Evolutionary conservation across 2,329 filamentous ascomycete species (phyloP).

Genomic region (Scedosporium dehoogii): DNA sequence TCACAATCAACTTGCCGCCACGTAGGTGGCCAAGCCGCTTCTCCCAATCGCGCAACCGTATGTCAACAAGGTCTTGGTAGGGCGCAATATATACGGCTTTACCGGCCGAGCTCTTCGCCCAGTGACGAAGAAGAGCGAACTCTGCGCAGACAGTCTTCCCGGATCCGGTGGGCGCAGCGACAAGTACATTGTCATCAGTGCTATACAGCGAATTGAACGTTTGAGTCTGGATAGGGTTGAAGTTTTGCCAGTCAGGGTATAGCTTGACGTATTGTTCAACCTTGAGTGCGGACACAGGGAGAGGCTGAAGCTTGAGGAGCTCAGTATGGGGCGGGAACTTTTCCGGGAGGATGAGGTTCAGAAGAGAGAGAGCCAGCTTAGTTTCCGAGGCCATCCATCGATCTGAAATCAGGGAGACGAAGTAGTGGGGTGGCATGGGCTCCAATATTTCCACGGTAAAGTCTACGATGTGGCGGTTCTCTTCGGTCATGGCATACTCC

Average conservation of each 20-base stretch:
- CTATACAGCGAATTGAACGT: constrained; percentile 90
- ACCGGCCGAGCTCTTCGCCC: constrained; percentile 48
- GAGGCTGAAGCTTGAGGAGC: constrained; percentile 79
- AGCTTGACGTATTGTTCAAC: constrained; percentile 69
- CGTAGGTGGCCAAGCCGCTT: constrained; percentile 60
- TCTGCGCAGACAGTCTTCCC: constrained; percentile 97
- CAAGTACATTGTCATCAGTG: constrained; percentile 85
- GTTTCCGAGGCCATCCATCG: constrained; percentile 98
- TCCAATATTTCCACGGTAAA: constrained; percentile 95
- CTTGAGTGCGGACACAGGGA: constrained; percentile 84
- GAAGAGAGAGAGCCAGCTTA: constrained; percentile 84
- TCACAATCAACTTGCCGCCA: constrained; percentile 83
- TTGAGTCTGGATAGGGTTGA: constrained; percentile 97
- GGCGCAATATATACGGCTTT: constrained; percentile 91
- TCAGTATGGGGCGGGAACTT: constrained; percentile 93
- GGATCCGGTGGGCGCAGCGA: constrained; percentile 87
- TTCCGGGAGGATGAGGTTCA: constrained; percentile 87
- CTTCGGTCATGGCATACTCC: constrained; percentile 75
- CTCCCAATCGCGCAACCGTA: constrained; percentile 75
- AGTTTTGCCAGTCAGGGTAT: constrained; percentile 76
- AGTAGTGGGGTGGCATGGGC: constrained; percentile 98
- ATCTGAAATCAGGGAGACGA: constrained; percentile 89
- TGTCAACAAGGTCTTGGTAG: constrained; percentile 86
- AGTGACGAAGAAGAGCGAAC: constrained; percentile 82
- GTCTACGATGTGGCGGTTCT: constrained; percentile 89